Percentiles rank a stretch among this genome's conserved stretches.
These are phyloP conservation scores for Trichophyton verrucosum DNA, from an alignment of 2,329 filamentous ascomycete genomes.

Conservation along the genomic window DNA sequence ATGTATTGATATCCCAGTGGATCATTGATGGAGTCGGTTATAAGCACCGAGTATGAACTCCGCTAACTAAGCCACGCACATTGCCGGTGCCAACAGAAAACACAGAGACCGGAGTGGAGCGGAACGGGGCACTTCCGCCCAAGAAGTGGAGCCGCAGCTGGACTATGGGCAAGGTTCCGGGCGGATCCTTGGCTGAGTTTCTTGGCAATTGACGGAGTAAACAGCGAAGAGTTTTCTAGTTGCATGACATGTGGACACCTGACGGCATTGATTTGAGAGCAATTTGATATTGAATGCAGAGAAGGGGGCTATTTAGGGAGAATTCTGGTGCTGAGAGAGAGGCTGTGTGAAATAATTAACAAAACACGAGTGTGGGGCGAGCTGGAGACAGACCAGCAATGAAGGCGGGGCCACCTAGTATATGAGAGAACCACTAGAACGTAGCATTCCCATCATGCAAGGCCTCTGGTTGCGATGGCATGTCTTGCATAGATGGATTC, in stretches of 20 bases:
- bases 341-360: no score
- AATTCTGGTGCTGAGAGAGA: no score
- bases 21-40: background rate
- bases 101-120: background rate
- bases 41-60: background rate
- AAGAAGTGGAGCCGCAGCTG: background rate
- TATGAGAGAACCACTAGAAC: background rate
- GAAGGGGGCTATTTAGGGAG: background rate
- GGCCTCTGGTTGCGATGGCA: slow-evolving; percentile 10
- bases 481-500: slow-evolving; percentile 11
- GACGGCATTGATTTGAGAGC: no score
- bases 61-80: background rate
- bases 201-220: background rate
- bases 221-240: background rate
- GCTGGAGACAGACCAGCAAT: no score
- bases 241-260: background rate
- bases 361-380: background rate
- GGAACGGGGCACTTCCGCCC: background rate
- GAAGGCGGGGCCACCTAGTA: background rate
- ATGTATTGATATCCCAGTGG: background rate
- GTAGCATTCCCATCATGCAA: slow-evolving; percentile 1
- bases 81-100: background rate
- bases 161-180: background rate
- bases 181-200: background rate
- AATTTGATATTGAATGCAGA: background rate